phyloP scores from a whole-genome alignment of 2,329 filamentous ascomycete species.

The Penicillium verrucosum region DNA sequence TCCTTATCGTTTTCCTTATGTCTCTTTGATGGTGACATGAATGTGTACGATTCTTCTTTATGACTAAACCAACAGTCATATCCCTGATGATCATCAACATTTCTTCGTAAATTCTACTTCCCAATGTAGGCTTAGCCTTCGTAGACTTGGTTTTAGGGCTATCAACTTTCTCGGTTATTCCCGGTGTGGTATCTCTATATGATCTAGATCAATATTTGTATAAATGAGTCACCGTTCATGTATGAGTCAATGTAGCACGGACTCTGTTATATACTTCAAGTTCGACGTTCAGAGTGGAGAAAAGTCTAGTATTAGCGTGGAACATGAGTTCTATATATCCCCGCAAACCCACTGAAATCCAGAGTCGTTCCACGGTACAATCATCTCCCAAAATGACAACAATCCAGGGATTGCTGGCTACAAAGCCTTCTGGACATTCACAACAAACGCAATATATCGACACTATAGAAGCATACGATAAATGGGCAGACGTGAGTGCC shows the following conservation, averaged over 20 bases:
- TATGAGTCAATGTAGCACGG: neutral
- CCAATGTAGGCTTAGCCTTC: neutral
- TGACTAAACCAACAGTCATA: constrained; percentile 8
- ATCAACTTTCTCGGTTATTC: neutral
- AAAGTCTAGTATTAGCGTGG: neutral
- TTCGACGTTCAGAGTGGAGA: neutral
- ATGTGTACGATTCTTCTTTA: constrained; percentile 23
- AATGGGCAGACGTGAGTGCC: constrained; percentile 35
- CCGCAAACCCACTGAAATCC: neutral
- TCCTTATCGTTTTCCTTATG: constrained; percentile 8
- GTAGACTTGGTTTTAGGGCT: neutral
- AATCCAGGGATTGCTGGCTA: constrained; percentile 20
- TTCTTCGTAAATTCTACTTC: neutral
- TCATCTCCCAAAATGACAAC: constrained; percentile 15
- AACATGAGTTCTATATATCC: neutral
- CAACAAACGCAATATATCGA: constrained; percentile 30
- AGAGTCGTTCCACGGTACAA: neutral
- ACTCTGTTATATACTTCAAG: neutral
- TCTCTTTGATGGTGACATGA: constrained; percentile 31
- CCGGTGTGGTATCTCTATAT: neutral
- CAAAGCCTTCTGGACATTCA: neutral
- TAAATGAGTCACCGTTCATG: neutral
- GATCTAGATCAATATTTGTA: too few relatives aligned
- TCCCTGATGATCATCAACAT: neutral
- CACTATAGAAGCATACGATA: constrained; percentile 38